Evolutionary conservation across 139 green algal genomes (phyloP).

Genomic region (Limnomonas spitsbergensis): DNA sequence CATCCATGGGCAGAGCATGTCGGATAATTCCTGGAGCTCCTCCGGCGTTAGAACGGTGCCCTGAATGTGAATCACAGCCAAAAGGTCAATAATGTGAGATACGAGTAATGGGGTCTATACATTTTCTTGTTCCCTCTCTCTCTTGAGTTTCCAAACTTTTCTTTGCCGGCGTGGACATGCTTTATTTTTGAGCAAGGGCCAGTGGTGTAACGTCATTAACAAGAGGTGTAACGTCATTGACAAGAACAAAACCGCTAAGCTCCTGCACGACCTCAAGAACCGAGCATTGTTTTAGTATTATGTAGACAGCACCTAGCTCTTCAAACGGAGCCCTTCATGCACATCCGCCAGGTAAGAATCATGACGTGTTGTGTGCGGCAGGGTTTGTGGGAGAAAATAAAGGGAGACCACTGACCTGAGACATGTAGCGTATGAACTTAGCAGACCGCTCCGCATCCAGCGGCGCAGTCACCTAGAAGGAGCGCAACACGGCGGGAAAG

Average conservation of each 20-base stretch:
- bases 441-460: neutral
- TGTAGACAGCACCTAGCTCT: neutral
- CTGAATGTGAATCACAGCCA: conserved; percentile 2
- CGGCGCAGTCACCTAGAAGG: conserved; percentile 1
- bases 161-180: too few relatives aligned
- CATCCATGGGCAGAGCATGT: conserved; percentile 49
- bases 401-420: neutral
- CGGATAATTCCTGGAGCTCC: conserved; percentile 39
- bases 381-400: conserved; percentile 25
- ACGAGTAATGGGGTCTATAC: too few relatives aligned
- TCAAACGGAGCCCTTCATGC: too few relatives aligned
- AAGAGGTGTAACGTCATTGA: too few relatives aligned
- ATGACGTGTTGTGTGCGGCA: too few relatives aligned
- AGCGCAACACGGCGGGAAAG: neutral
- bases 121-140: too few relatives aligned
- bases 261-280: neutral
- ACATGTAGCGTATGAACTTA: neutral
- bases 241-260: too few relatives aligned
- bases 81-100: too few relatives aligned
- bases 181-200: neutral
- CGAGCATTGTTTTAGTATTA: neutral
- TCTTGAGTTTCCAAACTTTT: too few relatives aligned
- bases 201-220: too few relatives aligned
- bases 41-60: conserved; percentile 21
- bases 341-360: too few relatives aligned